Evolutionary conservation across 2,329 filamentous ascomycete species (phyloP).

Genomic region (Periconia digitata): DNA sequence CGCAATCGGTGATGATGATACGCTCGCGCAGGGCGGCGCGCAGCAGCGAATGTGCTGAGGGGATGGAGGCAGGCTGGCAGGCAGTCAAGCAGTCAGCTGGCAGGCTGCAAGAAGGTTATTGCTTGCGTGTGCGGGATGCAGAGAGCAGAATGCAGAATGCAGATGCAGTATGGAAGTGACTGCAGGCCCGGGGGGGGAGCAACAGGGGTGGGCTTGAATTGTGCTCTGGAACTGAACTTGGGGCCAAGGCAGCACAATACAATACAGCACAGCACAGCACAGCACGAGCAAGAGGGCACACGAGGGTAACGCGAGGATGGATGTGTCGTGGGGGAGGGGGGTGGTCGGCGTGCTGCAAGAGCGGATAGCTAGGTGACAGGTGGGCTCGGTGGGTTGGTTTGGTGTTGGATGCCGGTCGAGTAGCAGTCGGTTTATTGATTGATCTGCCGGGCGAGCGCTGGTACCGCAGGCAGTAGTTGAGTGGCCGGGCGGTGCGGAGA

Average conservation of each 20-base stretch:
- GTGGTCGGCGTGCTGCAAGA: neutral
- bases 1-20: too few species aligned
- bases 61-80: neutral
- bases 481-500: neutral
- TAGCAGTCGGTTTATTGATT: neutral
- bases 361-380: neutral
- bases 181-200: conserved; percentile 5
- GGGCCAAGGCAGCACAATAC: neutral
- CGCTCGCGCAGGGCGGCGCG: conserved; percentile 1
- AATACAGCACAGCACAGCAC: conserved; percentile 14
- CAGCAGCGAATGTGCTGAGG: neutral
- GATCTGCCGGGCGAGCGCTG: neutral
- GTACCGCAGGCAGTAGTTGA: neutral
- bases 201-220: conserved; percentile 2
- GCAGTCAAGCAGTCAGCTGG: conserved; percentile 12
- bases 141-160: neutral
- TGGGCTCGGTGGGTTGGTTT: neutral
- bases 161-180: neutral
- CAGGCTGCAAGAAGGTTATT: conserved; percentile 6
- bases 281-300: conserved; percentile 4
- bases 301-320: neutral
- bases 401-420: neutral
- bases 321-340: neutral
- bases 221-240: conserved; percentile 5
- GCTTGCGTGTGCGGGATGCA: conserved; percentile 7